Evolutionary conservation across 768 basidiomycete genomes (phyloP), one percentile per base, ranked within the genome.

Genomic region (Leccinum incarnatum): DNA sequence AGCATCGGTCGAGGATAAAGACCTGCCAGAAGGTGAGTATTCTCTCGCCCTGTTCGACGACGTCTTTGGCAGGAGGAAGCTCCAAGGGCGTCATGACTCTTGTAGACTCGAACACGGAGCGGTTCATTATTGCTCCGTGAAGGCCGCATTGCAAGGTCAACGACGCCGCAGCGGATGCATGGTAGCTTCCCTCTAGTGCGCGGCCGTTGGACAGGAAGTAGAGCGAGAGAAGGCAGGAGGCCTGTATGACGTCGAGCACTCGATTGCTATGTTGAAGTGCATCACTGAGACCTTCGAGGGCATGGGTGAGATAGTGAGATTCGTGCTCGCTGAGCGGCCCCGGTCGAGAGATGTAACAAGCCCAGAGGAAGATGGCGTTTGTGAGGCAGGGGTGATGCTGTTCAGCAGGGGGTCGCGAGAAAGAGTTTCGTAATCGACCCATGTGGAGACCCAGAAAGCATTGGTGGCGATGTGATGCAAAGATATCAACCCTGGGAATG

Each of bases 21-120:
- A 89, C 88, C 68, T 91, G 88, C 91, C 91, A 93, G 65, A 93
- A 93, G 0, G 89, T 80, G 40, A 86, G 71, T 56, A 91, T 85
- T 45, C 88, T 79, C 67, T 91, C 88, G 50, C 86, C 87, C 48
- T 86, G 85, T 62, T 85, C 83, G 51, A 86, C 70, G 42, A 80
- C 75, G 62, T 81, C 81, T 67, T 83, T 83, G 2, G 82, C 74
- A 2, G 84, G 87, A 48, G 84, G 84, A 51, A 85, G 74, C 46
- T 83, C 80, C 60, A 79, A 79, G 4, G 66, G 57, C 5, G 69
- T 45, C 55, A 73, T 67, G 12, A 77, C 67, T 8, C 76, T 74
- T 32, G 66, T 69, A 61, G 63, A 76, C 58, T 74, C 77, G 61
- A 70, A 71, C 62, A 66, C 74, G 57, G 65, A 74, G 61, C 60